Percentiles rank a stretch among this genome's conserved stretches.
Evolutionary conservation across 1,284 basidiomycete species (phyloP).

Genomic region (Lentinula novae-zelandiae): DNA sequence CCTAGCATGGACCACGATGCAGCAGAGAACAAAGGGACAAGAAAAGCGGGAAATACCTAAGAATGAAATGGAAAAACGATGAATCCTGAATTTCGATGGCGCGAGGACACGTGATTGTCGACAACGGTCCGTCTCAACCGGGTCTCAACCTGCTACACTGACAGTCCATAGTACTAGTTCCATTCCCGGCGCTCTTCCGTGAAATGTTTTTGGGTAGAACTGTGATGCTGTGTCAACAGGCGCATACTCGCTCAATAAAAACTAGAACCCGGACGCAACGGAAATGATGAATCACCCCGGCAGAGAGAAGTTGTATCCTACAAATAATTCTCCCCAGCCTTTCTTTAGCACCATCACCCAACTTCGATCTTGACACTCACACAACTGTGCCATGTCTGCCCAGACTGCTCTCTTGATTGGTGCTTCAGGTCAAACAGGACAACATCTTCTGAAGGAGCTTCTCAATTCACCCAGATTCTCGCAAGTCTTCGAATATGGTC

Average conservation of each 20-base stretch:
- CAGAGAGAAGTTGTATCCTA: neutral
- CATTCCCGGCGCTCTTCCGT: too few relatives aligned
- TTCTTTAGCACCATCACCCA: neutral
- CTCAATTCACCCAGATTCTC: slow-evolving; percentile 49
- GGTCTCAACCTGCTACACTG: too few relatives aligned
- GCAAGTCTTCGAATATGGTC: slow-evolving; percentile 62
- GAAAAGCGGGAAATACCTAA: neutral
- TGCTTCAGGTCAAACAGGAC: slow-evolving; percentile 61
- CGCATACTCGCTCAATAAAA: neutral
- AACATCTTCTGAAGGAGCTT: slow-evolving; percentile 51
- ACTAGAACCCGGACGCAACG: neutral
- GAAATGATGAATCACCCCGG: neutral
- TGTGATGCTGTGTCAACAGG: too few relatives aligned
- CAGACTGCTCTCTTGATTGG: slow-evolving; percentile 61
- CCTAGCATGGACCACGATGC: neutral
- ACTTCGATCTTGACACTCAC: neutral
- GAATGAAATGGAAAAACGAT: neutral
- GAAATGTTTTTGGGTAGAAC: neutral
- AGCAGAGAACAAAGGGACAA: neutral
- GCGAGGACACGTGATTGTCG: too few relatives aligned
- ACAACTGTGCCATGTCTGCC: slow-evolving; percentile 14
- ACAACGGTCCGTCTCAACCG: too few relatives aligned
- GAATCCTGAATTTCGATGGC: too few relatives aligned
- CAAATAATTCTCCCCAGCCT: neutral
- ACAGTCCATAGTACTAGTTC: too few relatives aligned